Percentiles rank a stretch among this genome's conserved stretches.
Conservation (phyloP, 257 asterid genomes). For the Echites panduratus region DNA sequence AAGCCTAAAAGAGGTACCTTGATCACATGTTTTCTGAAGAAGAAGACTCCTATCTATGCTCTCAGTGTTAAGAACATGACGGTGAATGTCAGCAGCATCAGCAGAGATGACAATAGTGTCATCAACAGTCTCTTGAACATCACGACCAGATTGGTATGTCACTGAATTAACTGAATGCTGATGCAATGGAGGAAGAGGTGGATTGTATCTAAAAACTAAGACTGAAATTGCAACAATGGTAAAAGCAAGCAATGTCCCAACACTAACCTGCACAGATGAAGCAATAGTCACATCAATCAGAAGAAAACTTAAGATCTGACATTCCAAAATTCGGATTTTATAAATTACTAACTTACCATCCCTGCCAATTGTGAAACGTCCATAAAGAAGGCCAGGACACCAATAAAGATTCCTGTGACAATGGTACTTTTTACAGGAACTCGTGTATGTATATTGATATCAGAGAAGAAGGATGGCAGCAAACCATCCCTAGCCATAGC, state of each 20-base stretch:
- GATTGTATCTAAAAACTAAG: conserved; percentile 34
- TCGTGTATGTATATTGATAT: conserved; percentile 31
- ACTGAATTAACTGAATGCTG: conserved; percentile 13
- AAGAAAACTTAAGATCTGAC: neutral
- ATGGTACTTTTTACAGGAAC: conserved; percentile 39
- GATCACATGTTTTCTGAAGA: conserved; percentile 13
- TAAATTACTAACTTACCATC: conserved; percentile 26
- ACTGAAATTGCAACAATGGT: conserved; percentile 32
- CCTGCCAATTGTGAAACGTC: conserved; percentile 39
- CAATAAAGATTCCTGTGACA: conserved; percentile 30
- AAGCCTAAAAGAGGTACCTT: conserved; percentile 21
- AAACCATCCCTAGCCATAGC: conserved; percentile 44
- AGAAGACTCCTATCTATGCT: conserved; percentile 20
- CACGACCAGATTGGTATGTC: conserved; percentile 6
- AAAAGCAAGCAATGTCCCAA: conserved; percentile 38
- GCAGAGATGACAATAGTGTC: neutral
- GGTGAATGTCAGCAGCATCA: neutral
- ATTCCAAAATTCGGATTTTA: neutral
- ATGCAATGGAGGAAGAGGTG: conserved; percentile 19
- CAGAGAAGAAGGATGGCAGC: conserved; percentile 35
- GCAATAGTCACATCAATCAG: neutral
- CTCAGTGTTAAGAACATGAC: conserved; percentile 10
- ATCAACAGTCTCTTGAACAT: conserved; percentile 11
- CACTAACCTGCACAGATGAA: conserved; percentile 33
- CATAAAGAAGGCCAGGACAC: conserved; percentile 34